Base-by-base conservation (phyloP, 2,329 filamentous ascomycete genomes). In the Fusarium sp. region DNA sequence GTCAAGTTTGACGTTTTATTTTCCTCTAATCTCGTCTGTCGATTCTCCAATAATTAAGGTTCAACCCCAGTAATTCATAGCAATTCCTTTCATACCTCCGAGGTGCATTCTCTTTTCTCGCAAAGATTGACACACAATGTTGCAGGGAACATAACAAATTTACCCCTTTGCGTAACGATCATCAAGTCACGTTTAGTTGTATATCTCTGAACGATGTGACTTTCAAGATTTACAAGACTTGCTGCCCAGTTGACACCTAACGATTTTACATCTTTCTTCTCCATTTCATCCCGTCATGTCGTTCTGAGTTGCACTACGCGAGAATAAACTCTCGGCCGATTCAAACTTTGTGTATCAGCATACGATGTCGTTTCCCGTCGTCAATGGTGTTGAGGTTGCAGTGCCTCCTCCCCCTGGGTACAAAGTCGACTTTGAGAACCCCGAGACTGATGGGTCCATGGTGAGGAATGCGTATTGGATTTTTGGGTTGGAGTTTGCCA, bases 391-490 rank as follows among this genome's bases (percentile, higher is more conserved):
- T 6, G 62, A 65, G 32, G 60, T 65, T 10, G 62, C 62, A 3
- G 62, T 65, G 14, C 5, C 50, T 3, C 62, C 62, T 6, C 62
- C 62, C 0, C 6, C 6, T 5, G 62, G 62, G 7, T 65, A 65
- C 17, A 33, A 3, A 10, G 62, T 65, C 1, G 42, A 65, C 14
- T 65, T 65, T 6, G 26, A 33, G 4, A 50, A 65, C 26, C 62
- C 62, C 0, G 4, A 30, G 18, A 65, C 62, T 6, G 42, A 65
- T 20, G 42, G 26, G 12, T 57, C 42, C 10, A 65, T 65, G 62
- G 44, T 65, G 5, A 42, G 60, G 18, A 65, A 64, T 44, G 62
- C 62, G 1, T 65, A 64, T 44, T 65, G 60, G 42, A 65, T 65
- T 7, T 65, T 65, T 0, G 60, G 62, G 5, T 11, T 65, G 10